phyloP scores from a whole-genome alignment of 768 basidiomycete genomes.

The Brasilioporus rufonigricans region DNA sequence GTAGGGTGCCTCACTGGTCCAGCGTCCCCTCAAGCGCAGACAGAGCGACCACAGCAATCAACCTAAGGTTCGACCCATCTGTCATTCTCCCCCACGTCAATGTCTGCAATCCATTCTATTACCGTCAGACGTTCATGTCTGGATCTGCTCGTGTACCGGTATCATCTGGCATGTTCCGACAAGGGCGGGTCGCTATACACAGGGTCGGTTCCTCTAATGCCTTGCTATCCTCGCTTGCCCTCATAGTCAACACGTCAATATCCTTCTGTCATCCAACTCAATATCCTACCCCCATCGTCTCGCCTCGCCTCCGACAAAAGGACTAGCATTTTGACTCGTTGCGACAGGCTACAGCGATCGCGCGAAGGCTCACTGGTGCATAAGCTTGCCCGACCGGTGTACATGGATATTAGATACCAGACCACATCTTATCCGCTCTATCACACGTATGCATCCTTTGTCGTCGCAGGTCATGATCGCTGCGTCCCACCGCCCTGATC shows the following conservation, averaged over 20 bases:
- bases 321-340: background rate
- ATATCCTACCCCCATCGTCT: background rate
- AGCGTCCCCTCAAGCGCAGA: constrained; percentile 7
- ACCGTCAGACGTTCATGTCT: background rate
- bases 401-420: background rate
- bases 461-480: background rate
- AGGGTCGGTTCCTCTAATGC: background rate
- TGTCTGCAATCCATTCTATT: background rate
- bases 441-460: background rate
- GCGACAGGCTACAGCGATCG: background rate
- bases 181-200: constrained; percentile 1
- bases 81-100: background rate
- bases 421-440: background rate
- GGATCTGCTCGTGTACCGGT: background rate
- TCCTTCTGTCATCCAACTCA: background rate
- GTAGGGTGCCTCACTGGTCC: background rate
- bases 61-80: background rate
- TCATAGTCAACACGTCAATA: background rate
- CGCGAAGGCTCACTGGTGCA: too few relatives aligned
- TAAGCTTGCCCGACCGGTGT: too few relatives aligned
- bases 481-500: background rate
- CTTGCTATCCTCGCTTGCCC: background rate
- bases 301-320: background rate
- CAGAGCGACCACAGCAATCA: constrained; percentile 8
- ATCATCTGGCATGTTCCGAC: constrained; percentile 1